A percentile compares a stretch with the other conserved stretches of the same genome.
phyloP scores from a whole-genome alignment of 2,329 filamentous ascomycete species.

The Fusarium liriodendri region DNA sequence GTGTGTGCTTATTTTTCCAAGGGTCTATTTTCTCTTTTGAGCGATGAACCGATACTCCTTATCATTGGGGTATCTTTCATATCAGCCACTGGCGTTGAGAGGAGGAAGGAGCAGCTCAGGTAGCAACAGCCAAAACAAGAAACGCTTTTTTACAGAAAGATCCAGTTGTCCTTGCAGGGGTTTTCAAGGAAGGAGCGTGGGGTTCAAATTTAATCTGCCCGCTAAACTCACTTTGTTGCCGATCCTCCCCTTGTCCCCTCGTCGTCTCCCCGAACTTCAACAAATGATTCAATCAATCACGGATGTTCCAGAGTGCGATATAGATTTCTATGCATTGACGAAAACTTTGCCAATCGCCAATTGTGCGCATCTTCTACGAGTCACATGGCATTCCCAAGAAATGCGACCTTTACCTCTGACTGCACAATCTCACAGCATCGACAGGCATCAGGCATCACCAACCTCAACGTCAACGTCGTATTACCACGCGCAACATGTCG shows the following conservation, averaged over 20 bases:
- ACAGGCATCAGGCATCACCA: neutral
- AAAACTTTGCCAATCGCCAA: neutral
- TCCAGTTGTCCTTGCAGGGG: neutral
- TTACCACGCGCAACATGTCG: neutral
- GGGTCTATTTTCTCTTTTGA: neutral
- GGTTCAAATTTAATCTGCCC: neutral
- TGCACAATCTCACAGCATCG: neutral
- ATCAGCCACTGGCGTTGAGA: neutral
- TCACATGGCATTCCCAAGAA: neutral
- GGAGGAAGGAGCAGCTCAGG: neutral
- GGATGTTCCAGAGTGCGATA: neutral
- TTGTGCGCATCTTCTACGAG: neutral
- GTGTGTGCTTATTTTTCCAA: slow-evolving; percentile 15
- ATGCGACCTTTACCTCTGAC: neutral
- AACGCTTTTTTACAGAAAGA: neutral
- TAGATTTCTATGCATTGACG: neutral
- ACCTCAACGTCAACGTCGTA: neutral
- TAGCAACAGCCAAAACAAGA: neutral
- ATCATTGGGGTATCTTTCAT: neutral
- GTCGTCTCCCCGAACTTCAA: neutral
- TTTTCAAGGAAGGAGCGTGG: neutral
- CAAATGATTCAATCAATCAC: neutral
- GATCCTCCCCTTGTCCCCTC: neutral
- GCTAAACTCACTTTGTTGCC: neutral
- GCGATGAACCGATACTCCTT: neutral